These are phyloP conservation scores for Posidonia australis DNA, from an alignment of 106 monocot genomes.

Conservation along the genomic window DNA sequence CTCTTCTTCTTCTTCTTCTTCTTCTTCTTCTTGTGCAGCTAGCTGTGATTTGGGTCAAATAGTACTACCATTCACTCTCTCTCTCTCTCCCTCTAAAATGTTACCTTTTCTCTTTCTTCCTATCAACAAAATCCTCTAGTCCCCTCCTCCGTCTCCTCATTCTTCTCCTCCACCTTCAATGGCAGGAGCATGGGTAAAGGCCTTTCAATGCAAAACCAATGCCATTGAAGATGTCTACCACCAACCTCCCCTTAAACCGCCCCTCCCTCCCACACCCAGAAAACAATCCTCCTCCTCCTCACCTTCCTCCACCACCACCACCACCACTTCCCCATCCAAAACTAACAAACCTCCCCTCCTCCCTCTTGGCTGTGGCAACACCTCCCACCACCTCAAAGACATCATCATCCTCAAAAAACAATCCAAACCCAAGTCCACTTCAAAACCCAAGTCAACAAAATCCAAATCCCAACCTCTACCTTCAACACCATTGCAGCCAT, in stretches of 20 bases:
- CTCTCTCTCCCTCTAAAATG: too few relatives aligned
- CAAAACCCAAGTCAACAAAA: background rate
- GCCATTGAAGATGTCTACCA: slow-evolving; percentile 3
- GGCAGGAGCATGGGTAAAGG: slow-evolving; percentile 1
- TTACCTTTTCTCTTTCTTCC: too few relatives aligned
- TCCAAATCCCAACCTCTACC: background rate
- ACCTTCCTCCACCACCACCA: background rate
- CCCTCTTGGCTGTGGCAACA: slow-evolving; percentile 1
- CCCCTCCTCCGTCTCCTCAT: background rate
- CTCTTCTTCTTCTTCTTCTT: background rate
- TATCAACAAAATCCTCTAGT: background rate
- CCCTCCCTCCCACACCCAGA: background rate
- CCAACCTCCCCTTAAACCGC: background rate
- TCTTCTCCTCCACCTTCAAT: slow-evolving; percentile 2
- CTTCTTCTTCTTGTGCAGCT: too few relatives aligned
- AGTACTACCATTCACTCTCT: background rate
- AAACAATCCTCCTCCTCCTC: background rate
- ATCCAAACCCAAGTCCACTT: background rate
- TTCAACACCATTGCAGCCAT: background rate
- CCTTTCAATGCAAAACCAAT: slow-evolving; percentile 1
- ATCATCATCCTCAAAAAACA: background rate
- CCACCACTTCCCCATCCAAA: slow-evolving; percentile 14
- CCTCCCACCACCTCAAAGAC: slow-evolving; percentile 2
- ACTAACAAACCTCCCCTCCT: background rate
- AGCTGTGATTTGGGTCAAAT: too few relatives aligned